Conservation (phyloP, 2,329 filamentous ascomycete species). For the Cladophialophora chaetospira region DNA sequence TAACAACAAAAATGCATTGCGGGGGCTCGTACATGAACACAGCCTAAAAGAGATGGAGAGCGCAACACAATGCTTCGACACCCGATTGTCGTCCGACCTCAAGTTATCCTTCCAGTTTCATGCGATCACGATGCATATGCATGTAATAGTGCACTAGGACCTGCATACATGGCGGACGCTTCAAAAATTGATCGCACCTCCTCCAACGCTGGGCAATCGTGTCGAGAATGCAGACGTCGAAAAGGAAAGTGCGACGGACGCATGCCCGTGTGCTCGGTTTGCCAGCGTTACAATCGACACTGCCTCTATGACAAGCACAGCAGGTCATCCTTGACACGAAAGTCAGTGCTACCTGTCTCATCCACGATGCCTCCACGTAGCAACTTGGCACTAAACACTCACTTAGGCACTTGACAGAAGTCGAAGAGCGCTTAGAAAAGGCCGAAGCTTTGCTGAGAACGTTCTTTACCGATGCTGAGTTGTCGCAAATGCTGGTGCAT, state of each 20-base stretch:
- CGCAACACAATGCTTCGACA: neutral
- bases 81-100: neutral
- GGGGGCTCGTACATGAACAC: too few species aligned
- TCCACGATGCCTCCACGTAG: neutral
- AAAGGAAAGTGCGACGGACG: slow-evolving; percentile 28
- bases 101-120: neutral
- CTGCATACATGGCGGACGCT: slow-evolving; percentile 19
- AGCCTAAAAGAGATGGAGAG: neutral
- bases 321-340: slow-evolving; percentile 27
- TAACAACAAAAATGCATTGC: neutral
- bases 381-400: neutral
- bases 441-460: slow-evolving; percentile 25
- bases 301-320: slow-evolving; percentile 32
- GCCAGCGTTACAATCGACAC: slow-evolving; percentile 30
- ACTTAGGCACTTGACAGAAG: slow-evolving; percentile 29
- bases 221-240: slow-evolving; percentile 26
- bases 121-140: neutral
- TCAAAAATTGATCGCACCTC: slow-evolving; percentile 9
- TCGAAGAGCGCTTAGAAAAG: slow-evolving; percentile 28
- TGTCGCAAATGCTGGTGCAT: slow-evolving; percentile 26
- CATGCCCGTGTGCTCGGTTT: slow-evolving; percentile 30
- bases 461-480: slow-evolving; percentile 24
- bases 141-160: neutral
- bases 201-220: slow-evolving; percentile 24
- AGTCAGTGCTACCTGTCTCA: slow-evolving; percentile 8